Evolutionary conservation across 2,329 filamentous ascomycete species (phyloP).

Genomic region (Trichoderma aggressivum): DNA sequence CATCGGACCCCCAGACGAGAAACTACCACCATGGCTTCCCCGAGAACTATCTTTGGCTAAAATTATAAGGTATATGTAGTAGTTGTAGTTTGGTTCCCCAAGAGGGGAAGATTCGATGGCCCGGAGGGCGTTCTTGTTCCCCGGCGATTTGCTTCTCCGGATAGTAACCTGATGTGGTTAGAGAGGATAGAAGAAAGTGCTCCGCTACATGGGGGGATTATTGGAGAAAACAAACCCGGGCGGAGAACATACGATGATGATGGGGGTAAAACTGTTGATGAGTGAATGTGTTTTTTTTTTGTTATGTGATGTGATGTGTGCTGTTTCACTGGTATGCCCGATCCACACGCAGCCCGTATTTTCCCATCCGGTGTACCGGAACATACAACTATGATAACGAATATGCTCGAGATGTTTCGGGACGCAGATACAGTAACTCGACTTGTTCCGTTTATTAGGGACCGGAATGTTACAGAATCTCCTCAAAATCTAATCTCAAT

Average conservation of each 20-base stretch:
- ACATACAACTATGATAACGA: no score
- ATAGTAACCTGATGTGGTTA: constrained; percentile 16
- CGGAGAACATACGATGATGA: neutral
- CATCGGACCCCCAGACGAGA: neutral
- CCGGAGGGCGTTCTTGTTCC: neutral
- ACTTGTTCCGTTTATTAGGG: no score
- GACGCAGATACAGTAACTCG: no score
- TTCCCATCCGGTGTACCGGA: no score
- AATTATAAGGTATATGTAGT: neutral
- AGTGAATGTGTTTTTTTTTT: neutral
- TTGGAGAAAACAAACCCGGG: neutral
- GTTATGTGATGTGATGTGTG: neutral
- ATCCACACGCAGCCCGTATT: no score
- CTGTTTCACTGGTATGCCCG: no score
- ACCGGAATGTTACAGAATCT: no score
- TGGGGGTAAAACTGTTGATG: neutral
- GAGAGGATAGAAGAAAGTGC: neutral
- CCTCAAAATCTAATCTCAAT: no score
- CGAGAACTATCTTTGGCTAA: neutral
- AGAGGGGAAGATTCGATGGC: neutral
- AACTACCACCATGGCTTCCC: neutral
- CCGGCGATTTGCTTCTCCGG: constrained; percentile 1
- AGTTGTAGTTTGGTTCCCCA: neutral
- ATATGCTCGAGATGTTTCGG: no score
- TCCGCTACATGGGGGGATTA: neutral